Percentiles rank a stretch among this genome's conserved stretches.
These are phyloP conservation scores for Penicillium olsonii DNA, from an alignment of 2,329 filamentous ascomycete species.

Conservation along the genomic window DNA sequence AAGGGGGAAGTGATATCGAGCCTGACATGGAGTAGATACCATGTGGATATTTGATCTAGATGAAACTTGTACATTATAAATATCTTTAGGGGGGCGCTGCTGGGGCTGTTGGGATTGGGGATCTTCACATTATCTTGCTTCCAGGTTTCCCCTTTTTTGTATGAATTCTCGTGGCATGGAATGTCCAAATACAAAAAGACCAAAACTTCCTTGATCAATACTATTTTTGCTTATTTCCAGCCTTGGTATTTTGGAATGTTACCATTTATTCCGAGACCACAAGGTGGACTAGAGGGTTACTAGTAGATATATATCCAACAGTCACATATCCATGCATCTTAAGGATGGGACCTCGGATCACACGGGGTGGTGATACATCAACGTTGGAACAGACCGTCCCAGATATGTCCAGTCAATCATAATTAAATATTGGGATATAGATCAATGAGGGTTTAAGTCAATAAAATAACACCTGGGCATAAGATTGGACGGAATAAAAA, in stretches of 20 bases:
- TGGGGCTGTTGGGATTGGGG: slow-evolving; percentile 1
- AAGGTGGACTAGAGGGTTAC: too few relatives aligned
- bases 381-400: too few relatives aligned
- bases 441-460: too few relatives aligned
- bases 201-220: neutral
- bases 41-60: neutral
- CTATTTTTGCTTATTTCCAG: neutral
- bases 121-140: neutral
- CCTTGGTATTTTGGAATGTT: too few relatives aligned
- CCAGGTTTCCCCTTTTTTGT: neutral
- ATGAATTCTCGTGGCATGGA: neutral
- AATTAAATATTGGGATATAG: too few relatives aligned
- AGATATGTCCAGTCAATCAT: too few relatives aligned
- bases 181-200: neutral
- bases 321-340: too few relatives aligned
- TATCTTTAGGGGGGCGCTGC: slow-evolving; percentile 8
- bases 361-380: too few relatives aligned
- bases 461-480: too few relatives aligned
- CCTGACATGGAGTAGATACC: slow-evolving; percentile 30
- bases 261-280: too few relatives aligned
- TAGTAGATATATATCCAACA: too few relatives aligned
- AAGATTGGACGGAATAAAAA: neutral
- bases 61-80: slow-evolving; percentile 8
- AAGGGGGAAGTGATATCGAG: slow-evolving; percentile 38
- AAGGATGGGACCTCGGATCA: too few relatives aligned